A percentile compares a stretch with the other conserved stretches of the same genome.
Conservation (phyloP, 352 stramenopile species). For the Phytophthora quininea region DNA sequence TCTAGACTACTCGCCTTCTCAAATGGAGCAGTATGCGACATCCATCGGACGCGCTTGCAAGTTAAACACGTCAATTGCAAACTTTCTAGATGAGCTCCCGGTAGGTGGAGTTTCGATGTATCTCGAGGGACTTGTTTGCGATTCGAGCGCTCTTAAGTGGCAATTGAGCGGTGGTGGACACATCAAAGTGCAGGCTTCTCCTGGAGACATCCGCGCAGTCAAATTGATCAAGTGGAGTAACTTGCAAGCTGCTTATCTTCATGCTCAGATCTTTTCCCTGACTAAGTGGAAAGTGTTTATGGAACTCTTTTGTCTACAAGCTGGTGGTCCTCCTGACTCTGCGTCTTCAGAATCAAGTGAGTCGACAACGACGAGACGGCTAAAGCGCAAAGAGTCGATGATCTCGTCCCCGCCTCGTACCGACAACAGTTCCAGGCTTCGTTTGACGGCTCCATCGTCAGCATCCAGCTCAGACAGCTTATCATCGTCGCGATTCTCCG, state of each 20-base stretch:
- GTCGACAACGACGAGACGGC: constrained; percentile 7
- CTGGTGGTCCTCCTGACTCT: constrained; percentile 10
- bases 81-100: constrained; percentile 22
- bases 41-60: constrained; percentile 29
- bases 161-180: constrained; percentile 34
- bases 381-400: constrained; percentile 78
- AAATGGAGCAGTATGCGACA: constrained; percentile 27
- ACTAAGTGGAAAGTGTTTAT: constrained; percentile 75
- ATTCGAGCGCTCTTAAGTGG: constrained; percentile 35
- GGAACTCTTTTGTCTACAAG: constrained; percentile 66
- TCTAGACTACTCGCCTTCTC: constrained; percentile 53
- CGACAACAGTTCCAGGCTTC: constrained; percentile 16
- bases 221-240: constrained; percentile 61
- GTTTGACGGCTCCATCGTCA: constrained; percentile 9
- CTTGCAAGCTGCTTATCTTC: constrained; percentile 54
- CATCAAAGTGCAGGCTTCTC: constrained; percentile 27
- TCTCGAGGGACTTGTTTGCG: constrained; percentile 36
- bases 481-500: constrained; percentile 54
- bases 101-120: constrained; percentile 29
- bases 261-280: constrained; percentile 60
- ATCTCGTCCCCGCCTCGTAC: constrained; percentile 55
- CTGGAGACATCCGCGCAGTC: constrained; percentile 37
- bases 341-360: constrained; percentile 3
- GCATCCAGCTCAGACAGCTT: constrained; percentile 21
- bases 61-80: constrained; percentile 5